phyloP scores from a whole-genome alignment of 306 rosid species.

The Amphicarpaea edgeworthii region DNA sequence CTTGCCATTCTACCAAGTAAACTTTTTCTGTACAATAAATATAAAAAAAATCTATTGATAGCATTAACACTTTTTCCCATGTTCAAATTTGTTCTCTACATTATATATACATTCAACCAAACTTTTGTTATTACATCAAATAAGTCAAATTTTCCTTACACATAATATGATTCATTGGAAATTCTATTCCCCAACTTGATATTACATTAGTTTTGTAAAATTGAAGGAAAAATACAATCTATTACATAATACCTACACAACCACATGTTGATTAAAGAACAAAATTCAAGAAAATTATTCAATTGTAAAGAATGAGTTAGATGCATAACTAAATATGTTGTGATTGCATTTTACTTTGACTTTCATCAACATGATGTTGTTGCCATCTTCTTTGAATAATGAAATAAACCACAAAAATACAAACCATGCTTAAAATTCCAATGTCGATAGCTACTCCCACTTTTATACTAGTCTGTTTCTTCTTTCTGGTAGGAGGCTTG shows the following conservation, averaged over 20 bases:
- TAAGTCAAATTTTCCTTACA: background rate
- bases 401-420: slow-evolving; percentile 23
- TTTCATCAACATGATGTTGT: slow-evolving; percentile 9
- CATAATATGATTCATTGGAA: background rate
- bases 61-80: too few relatives aligned
- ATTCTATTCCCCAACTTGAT: background rate
- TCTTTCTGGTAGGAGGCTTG: slow-evolving; percentile 46
- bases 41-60: background rate
- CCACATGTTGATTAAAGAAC: background rate
- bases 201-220: background rate
- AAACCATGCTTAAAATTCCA: slow-evolving; percentile 49
- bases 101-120: background rate
- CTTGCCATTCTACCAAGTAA: background rate
- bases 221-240: background rate
- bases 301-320: background rate
- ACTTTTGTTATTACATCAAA: background rate
- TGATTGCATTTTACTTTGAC: slow-evolving; percentile 48
- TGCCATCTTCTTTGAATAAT: slow-evolving; percentile 50
- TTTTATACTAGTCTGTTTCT: slow-evolving; percentile 49
- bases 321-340: background rate
- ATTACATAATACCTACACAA: background rate
- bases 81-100: too few relatives aligned
- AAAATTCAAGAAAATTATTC: background rate
- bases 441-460: slow-evolving; percentile 58
- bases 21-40: background rate